Evolutionary conservation across 202 grass and related monocot genomes (phyloP).

Genomic region (Elaeis oleifera): DNA sequence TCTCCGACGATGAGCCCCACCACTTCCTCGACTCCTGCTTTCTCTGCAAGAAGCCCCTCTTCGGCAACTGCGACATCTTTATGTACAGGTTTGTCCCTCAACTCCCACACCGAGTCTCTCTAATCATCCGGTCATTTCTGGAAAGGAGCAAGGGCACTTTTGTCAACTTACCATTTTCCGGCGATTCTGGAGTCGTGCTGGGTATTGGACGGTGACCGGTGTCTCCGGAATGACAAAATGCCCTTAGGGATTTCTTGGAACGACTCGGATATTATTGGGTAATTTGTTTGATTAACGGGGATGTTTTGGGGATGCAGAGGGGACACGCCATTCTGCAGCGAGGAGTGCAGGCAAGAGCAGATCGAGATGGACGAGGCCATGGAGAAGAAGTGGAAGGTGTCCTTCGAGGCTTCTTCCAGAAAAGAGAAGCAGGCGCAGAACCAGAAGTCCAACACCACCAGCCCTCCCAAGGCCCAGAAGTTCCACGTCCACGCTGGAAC

Average conservation of each 20-base stretch:
- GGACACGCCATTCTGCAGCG: slow-evolving; percentile 6
- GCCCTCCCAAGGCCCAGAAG: not conserved
- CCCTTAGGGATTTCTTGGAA: no score
- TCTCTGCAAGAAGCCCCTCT: slow-evolving; percentile 12
- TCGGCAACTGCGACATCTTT: slow-evolving; percentile 16
- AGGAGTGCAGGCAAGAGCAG: slow-evolving; percentile 11
- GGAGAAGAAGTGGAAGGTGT: not conserved
- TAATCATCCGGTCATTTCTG: no score
- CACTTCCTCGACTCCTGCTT: slow-evolving; percentile 20
- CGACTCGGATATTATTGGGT: no score
- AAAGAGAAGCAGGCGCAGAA: not conserved
- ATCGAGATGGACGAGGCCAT: slow-evolving; percentile 9
- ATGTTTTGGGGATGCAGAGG: not conserved
- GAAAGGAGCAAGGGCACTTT: no score
- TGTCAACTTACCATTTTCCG: no score
- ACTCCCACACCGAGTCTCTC: slow-evolving; percentile 4
- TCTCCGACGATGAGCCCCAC: not conserved
- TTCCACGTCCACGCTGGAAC: not conserved
- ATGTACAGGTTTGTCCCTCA: slow-evolving; percentile 14
- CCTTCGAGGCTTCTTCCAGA: not conserved
- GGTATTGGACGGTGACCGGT: no score
- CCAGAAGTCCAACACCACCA: not conserved
- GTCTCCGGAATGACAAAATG: no score
- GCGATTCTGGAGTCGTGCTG: no score
- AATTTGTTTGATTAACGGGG: not conserved